These are phyloP conservation scores for Setaria viridis DNA, from an alignment of 202 grass and related monocot genomes.

Conservation along the genomic window DNA sequence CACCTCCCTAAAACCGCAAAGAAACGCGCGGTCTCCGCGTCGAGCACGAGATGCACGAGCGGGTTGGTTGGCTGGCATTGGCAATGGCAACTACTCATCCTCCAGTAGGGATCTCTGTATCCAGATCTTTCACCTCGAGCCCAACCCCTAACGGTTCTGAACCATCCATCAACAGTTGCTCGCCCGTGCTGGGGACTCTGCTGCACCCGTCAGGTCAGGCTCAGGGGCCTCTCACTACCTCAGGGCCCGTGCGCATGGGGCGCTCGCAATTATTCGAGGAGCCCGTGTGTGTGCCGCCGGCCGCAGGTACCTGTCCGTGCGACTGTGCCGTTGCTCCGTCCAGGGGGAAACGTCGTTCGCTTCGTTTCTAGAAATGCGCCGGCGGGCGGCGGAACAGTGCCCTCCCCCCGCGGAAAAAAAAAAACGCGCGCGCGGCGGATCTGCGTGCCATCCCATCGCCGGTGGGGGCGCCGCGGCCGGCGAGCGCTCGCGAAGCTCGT, in stretches of 20 bases:
- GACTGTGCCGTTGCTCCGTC: background rate
- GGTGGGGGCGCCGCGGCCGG: too few relatives aligned
- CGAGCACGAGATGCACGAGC: constrained; percentile 20
- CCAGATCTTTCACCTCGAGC: background rate
- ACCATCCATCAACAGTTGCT: background rate
- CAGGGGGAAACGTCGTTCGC: background rate
- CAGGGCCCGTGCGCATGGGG: background rate
- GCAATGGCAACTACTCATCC: too few relatives aligned
- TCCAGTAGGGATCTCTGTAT: too few relatives aligned
- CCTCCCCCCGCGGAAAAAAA: background rate
- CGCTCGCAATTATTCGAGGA: background rate
- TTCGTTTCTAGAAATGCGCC: background rate
- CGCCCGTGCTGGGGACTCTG: background rate
- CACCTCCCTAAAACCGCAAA: background rate
- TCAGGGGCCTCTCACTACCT: too few relatives aligned
- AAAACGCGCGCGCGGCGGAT: background rate
- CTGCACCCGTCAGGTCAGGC: background rate
- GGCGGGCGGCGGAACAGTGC: background rate
- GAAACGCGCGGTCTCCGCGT: background rate
- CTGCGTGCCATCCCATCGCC: background rate
- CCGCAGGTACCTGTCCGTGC: constrained; percentile 8
- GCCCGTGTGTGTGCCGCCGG: background rate
- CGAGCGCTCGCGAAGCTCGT: too few relatives aligned
- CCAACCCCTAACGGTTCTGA: background rate
- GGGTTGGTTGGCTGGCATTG: background rate